phyloP scores from a whole-genome alignment of 495 filamentous ascomycete species.

The Trichocladium uniseriatum region DNA sequence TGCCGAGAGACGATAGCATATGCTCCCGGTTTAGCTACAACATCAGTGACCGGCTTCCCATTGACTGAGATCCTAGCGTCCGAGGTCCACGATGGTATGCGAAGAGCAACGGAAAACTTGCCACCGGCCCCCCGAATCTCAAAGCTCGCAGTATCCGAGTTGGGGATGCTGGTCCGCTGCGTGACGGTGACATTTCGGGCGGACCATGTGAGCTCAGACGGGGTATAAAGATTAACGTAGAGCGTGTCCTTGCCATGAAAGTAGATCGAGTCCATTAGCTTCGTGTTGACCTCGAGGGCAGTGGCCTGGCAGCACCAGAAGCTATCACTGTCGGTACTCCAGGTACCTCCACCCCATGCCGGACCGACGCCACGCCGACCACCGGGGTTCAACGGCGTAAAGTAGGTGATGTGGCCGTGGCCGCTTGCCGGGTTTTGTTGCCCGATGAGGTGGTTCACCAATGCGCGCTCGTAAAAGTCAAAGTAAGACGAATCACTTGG shows the following conservation, averaged over 20 bases:
- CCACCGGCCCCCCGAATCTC: too few relatives aligned
- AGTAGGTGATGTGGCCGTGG: conserved; percentile 35
- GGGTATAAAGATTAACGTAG: conserved; percentile 30
- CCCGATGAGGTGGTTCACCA: conserved; percentile 32
- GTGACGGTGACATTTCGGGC: conserved; percentile 17
- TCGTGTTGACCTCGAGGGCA: conserved; percentile 16
- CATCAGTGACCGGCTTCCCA: conserved; percentile 5
- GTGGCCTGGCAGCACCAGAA: conserved; percentile 23
- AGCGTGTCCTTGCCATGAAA: conserved; percentile 11
- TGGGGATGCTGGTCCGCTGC: conserved; percentile 24
- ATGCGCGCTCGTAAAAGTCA: conserved; percentile 32
- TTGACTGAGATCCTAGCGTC: too few relatives aligned
- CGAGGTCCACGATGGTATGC: too few relatives aligned
- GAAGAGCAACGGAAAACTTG: too few relatives aligned
- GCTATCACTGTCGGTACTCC: conserved; percentile 18
- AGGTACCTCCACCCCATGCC: conserved; percentile 17
- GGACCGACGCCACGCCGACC: conserved; percentile 18
- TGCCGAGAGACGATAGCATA: conserved; percentile 22
- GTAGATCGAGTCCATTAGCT: conserved; percentile 18
- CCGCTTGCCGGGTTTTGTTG: conserved; percentile 22
- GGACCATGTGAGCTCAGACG: conserved; percentile 26
- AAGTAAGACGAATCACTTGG: conserved; percentile 23
- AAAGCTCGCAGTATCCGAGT: conserved; percentile 1
- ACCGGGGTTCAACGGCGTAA: conserved; percentile 29
- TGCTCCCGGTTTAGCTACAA: conserved; percentile 18